Conservation (phyloP, 345 rosid genomes). For the Ailanthus altissimus region DNA sequence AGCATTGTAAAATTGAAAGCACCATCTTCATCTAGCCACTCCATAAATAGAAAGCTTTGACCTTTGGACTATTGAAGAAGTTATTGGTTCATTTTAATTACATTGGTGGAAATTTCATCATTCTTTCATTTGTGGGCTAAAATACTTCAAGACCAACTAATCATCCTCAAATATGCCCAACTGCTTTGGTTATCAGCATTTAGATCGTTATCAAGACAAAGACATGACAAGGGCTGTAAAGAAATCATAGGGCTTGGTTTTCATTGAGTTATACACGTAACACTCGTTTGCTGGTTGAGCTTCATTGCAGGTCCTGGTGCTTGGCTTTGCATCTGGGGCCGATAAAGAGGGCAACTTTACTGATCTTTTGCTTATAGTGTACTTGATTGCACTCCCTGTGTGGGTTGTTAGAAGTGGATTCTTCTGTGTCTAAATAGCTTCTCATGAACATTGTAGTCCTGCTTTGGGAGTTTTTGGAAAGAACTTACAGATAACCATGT, state of each 20-base stretch:
- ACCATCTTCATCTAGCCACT: conserved; percentile 46
- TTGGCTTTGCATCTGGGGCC: conserved; percentile 19
- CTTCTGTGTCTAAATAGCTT: conserved; percentile 23
- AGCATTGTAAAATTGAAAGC: conserved; percentile 50
- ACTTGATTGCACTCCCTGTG: conserved; percentile 16
- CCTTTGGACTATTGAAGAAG: neutral
- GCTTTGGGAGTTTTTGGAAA: neutral
- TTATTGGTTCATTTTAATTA: conserved; percentile 22
- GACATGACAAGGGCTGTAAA: conserved; percentile 22
- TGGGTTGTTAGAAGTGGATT: conserved; percentile 20
- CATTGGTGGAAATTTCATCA: conserved; percentile 22
- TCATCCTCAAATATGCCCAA: conserved; percentile 17
- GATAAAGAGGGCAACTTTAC: conserved; percentile 20
- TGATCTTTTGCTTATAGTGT: conserved; percentile 19
- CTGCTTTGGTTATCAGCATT: conserved; percentile 18
- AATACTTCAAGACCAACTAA: conserved; percentile 16
- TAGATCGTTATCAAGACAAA: conserved; percentile 23
- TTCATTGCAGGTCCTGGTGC: conserved; percentile 7
- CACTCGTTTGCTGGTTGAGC: conserved; percentile 9
- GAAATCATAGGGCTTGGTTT: neutral
- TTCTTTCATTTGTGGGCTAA: conserved; percentile 51
- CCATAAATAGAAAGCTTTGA: conserved; percentile 47
- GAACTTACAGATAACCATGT: neutral
- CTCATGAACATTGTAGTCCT: conserved; percentile 9
- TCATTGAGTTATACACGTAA: neutral